Evolutionary conservation across 2,329 filamentous ascomycete species (phyloP).

Genomic region (Epichloe brachyelytri): DNA sequence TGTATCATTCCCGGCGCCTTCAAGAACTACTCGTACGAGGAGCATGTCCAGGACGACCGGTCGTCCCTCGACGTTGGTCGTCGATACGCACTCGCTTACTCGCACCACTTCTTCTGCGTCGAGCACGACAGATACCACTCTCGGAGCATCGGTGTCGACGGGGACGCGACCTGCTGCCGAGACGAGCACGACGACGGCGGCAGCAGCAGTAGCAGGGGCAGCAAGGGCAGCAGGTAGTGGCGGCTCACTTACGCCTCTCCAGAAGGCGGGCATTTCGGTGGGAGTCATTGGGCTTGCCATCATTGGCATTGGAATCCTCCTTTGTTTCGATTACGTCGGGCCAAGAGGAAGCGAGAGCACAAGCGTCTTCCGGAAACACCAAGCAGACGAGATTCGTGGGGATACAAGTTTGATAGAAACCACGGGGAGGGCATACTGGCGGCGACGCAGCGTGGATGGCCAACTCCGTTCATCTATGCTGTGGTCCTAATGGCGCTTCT

Average conservation of each 20-base stretch:
- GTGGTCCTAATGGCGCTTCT: constrained; percentile 8
- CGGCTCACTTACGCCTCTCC: constrained; percentile 22
- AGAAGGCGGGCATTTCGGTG: constrained; percentile 46
- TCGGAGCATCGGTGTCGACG: constrained; percentile 2
- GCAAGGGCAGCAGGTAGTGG: constrained; percentile 7
- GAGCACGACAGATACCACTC: background rate
- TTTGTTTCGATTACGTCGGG: constrained; percentile 31
- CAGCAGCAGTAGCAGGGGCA: constrained; percentile 4
- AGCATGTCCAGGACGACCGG: constrained; percentile 1
- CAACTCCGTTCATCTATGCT: constrained; percentile 11
- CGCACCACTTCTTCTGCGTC: background rate
- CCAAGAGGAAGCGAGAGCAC: constrained; percentile 21
- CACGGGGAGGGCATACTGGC: constrained; percentile 7
- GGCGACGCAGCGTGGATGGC: constrained; percentile 14
- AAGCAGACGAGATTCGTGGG: constrained; percentile 22
- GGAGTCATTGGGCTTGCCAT: constrained; percentile 37
- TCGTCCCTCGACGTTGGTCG: constrained; percentile 2
- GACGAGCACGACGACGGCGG: background rate
- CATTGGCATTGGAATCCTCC: constrained; percentile 34
- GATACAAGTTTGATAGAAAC: constrained; percentile 17
- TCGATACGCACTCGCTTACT: constrained; percentile 4
- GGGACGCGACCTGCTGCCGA: constrained; percentile 4
- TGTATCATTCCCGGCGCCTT: constrained; percentile 15
- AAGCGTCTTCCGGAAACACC: background rate
- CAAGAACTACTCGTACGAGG: constrained; percentile 3